Base-by-base conservation (phyloP, 371 early-diverging fungal species). In the Lichtheimia corymbifera region DNA sequence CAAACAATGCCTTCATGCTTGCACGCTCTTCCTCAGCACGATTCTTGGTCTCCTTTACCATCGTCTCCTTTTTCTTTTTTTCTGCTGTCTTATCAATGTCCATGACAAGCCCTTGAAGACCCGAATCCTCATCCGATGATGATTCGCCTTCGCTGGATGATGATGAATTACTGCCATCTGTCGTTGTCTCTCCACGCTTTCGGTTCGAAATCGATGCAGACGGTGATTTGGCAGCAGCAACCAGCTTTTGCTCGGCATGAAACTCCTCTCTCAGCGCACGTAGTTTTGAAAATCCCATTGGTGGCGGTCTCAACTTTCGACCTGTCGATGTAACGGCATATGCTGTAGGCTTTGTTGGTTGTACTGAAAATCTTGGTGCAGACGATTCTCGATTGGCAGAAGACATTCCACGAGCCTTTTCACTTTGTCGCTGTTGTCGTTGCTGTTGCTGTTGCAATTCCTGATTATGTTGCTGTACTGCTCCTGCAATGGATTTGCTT, bases 291-390 rank as follows among this genome's bases (percentile, higher is more conserved):
- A 76, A 76, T 12, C 80, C 80, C 73, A 76, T 76, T 12, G 76
- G 51, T 2, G 80, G 80, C 5, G 70, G 73, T 30, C 58, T 62
- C 9, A 80, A 53, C 22, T 70, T 71, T 1, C 77, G 67, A 5
- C 80, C 80, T 2, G 68, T 73, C 5, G 72, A 65, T 4, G 79
- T 79, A 14, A 79, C 79, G 17, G 79, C 76, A 62, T 67, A 79
- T 0, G 67, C 67, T 0, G 70, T 62, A 3, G 68, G 68, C 22
- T 61, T 61, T 24, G 53, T 30, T 22, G 52, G 57, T 14, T 47
- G 47, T 47, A 47, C 47, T n/a, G 47, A n/a, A 22, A 47, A 47
- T 5, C 22, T 47, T 47, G 22, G 47, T 47, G 47, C 35, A 11
- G 5, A 9, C 0, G 35, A 35, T 35, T 35, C 35, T 35, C 35